Evolutionary conservation across 495 filamentous ascomycete genomes (phyloP).

Genomic region (Hypoxylon cercidicola): DNA sequence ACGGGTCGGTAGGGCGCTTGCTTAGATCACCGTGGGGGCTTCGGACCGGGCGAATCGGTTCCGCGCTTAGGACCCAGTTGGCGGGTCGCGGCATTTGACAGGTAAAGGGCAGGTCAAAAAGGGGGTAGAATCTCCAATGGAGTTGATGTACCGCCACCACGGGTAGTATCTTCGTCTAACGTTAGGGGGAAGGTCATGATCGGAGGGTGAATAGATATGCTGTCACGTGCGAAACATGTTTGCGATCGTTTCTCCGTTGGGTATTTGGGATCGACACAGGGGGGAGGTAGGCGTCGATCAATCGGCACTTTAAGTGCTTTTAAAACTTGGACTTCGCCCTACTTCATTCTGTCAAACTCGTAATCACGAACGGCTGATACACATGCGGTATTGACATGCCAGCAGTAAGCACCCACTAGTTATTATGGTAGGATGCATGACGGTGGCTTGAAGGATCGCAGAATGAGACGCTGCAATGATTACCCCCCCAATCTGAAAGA

Average conservation of each 20-base stretch:
- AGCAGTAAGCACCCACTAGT: conserved; percentile 29
- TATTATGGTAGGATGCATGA: conserved; percentile 31
- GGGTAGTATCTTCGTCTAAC: no score
- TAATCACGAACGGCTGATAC: conserved; percentile 16
- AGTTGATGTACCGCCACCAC: no score
- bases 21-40: conserved; percentile 26
- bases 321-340: background rate
- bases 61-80: background rate
- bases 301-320: conserved; percentile 2
- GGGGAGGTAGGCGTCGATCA: conserved; percentile 21
- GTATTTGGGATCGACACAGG: conserved; percentile 26
- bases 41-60: conserved; percentile 8
- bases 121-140: background rate
- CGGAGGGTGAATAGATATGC: no score
- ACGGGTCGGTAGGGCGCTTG: conserved; percentile 31
- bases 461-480: conserved; percentile 33
- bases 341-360: background rate
- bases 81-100: conserved; percentile 18
- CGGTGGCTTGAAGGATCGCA: conserved; percentile 31
- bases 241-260: no score
- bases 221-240: no score
- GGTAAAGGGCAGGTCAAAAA: background rate
- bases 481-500: conserved; percentile 14
- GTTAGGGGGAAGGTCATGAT: no score
- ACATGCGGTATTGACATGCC: conserved; percentile 10